phyloP scores from a whole-genome alignment of 305 asterid species.

The Solanum chacoense region DNA sequence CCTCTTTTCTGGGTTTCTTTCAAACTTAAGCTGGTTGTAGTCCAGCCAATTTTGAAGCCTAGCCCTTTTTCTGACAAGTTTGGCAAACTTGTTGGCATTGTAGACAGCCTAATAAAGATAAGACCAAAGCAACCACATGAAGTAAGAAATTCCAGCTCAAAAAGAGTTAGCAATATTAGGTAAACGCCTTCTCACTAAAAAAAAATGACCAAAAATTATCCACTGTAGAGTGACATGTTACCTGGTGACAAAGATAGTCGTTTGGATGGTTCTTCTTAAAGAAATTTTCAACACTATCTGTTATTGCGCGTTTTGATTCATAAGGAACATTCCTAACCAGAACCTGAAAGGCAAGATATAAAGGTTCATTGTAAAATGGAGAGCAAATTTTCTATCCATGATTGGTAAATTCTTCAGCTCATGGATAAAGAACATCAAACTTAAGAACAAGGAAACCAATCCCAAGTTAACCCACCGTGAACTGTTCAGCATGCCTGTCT shows the following conservation, averaged over 20 bases:
- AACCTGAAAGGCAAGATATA: constrained; percentile 38
- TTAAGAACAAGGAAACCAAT: background rate
- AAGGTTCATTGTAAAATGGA: background rate
- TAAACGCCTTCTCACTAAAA: background rate
- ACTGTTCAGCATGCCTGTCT: constrained; percentile 78
- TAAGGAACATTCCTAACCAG: constrained; percentile 81
- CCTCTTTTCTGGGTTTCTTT: constrained; percentile 71
- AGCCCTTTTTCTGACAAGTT: constrained; percentile 55
- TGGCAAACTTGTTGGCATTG: constrained; percentile 74
- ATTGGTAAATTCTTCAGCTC: background rate
- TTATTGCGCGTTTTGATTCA: constrained; percentile 53
- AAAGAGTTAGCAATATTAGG: background rate
- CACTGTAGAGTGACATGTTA: constrained; percentile 10
- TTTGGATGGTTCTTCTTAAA: constrained; percentile 74
- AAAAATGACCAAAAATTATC: background rate
- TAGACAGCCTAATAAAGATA: constrained; percentile 54
- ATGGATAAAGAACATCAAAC: background rate
- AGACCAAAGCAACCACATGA: background rate
- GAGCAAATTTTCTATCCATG: background rate
- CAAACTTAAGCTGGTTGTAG: constrained; percentile 78
- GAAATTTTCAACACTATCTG: constrained; percentile 63
- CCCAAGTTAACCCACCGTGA: constrained; percentile 49
- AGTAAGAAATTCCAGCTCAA: background rate
- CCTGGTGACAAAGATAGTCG: constrained; percentile 94
- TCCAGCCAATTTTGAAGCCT: constrained; percentile 87